Evolutionary conservation across 73 alveolate species (phyloP).

Genomic region (Paramecium primaurelia): DNA sequence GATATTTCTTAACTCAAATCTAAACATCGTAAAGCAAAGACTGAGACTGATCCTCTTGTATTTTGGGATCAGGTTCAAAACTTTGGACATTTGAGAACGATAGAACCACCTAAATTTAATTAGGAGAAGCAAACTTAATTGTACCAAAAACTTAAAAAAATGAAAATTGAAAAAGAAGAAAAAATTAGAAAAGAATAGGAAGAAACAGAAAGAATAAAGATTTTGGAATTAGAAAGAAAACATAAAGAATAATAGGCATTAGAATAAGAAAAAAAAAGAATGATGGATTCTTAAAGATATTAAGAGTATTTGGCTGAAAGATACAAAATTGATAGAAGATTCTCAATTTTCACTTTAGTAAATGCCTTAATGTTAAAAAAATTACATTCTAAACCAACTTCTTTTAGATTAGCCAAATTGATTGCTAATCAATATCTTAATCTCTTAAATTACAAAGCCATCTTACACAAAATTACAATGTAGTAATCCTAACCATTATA

Average conservation of each 20-base stretch:
- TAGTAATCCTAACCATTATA: not conserved
- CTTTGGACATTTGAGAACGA: not conserved
- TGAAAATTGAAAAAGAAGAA: not conserved
- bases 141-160: not conserved
- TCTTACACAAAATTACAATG: not conserved
- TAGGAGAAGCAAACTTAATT: not conserved
- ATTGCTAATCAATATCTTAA: conserved; percentile 11
- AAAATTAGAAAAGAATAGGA: not conserved
- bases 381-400: not conserved
- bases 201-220: not conserved
- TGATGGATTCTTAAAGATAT: not conserved
- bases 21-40: not conserved
- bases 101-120: conserved; percentile 3
- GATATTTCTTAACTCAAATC: not conserved
- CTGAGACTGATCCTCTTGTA: not conserved
- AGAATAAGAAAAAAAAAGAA: not conserved
- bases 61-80: conserved; percentile 9
- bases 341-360: not conserved
- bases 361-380: conserved; percentile 8
- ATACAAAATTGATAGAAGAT: conserved; percentile 24
- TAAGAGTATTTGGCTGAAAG: not conserved
- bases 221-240: not conserved
- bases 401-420: conserved; percentile 15
- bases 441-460: conserved; percentile 21
- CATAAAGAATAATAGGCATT: not conserved